Conservation (phyloP, 495 filamentous ascomycete genomes). For the Trichodelitschia bisporula region DNA sequence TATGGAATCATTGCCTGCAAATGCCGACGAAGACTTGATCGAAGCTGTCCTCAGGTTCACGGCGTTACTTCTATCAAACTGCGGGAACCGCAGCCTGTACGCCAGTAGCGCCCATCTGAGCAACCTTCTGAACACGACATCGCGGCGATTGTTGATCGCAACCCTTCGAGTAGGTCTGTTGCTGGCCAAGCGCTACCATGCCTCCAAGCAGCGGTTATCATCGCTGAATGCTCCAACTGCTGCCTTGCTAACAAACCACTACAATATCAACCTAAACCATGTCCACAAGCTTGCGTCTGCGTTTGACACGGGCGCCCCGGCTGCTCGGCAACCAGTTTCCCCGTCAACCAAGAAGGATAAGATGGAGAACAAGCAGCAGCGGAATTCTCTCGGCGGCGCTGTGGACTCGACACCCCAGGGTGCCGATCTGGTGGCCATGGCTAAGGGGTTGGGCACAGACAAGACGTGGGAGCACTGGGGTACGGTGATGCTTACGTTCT, state of each 20-base stretch:
- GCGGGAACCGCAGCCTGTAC: conserved; percentile 92
- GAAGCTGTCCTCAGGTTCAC: conserved; percentile 67
- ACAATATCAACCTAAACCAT: conserved; percentile 80
- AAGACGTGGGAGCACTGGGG: conserved; percentile 41
- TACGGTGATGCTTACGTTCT: conserved; percentile 38
- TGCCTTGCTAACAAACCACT: conserved; percentile 58
- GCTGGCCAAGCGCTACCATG: conserved; percentile 79
- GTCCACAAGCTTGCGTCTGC: conserved; percentile 62
- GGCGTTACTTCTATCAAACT: conserved; percentile 66
- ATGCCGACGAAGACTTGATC: conserved; percentile 44
- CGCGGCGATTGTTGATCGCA: conserved; percentile 43
- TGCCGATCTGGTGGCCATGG: conserved; percentile 51
- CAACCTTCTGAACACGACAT: conserved; percentile 68
- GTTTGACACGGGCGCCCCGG: conserved; percentile 41
- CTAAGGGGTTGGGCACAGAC: conserved; percentile 22
- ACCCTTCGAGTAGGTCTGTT: conserved; percentile 56
- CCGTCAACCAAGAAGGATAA: conserved; percentile 49
- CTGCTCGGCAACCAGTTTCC: conserved; percentile 16
- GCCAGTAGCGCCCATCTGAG: conserved; percentile 72
- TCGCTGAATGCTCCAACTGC: conserved; percentile 34
- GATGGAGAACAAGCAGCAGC: conserved; percentile 16
- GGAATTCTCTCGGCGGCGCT: no score
- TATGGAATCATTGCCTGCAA: conserved; percentile 24
- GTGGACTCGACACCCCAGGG: conserved; percentile 36
- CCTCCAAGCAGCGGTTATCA: conserved; percentile 46